A percentile compares a stretch with the other conserved stretches of the same genome.
These are phyloP conservation scores for Tetradesmus obliquus DNA, from an alignment of 139 green algal genomes.

Conservation along the genomic window DNA sequence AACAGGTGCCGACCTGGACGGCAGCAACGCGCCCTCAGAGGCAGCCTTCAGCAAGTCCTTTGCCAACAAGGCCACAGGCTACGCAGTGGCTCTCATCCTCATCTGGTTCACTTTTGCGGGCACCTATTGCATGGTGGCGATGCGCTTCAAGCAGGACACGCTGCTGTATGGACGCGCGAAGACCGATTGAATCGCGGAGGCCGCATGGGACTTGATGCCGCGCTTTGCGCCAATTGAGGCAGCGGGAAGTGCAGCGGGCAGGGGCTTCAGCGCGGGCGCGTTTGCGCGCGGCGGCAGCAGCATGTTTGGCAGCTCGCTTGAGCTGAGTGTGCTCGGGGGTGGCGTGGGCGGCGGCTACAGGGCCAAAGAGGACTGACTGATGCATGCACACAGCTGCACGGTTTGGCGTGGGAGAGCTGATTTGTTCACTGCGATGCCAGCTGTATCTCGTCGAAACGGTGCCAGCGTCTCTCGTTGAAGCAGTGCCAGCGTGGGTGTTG, in stretches of 20 bases:
- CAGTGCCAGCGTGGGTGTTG: no score
- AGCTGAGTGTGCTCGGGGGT: neutral
- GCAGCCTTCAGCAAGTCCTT: constrained; percentile 1
- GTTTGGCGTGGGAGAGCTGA: neutral
- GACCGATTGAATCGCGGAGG: constrained; percentile 44
- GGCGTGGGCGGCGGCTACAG: neutral
- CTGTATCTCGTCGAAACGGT: no score
- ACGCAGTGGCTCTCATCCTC: constrained; percentile 17
- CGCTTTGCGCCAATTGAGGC: constrained; percentile 37
- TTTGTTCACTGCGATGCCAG: no score
- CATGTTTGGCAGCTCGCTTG: neutral
- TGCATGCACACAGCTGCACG: no score
- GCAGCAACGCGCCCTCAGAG: neutral
- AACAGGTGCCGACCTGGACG: neutral
- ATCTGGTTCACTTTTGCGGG: constrained; percentile 42
- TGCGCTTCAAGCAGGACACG: constrained; percentile 45
- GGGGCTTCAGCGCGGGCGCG: neutral
- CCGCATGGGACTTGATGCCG: constrained; percentile 35
- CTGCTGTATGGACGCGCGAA: constrained; percentile 38
- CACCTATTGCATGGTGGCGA: constrained; percentile 32
- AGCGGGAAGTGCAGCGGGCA: neutral
- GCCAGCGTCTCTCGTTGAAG: no score
- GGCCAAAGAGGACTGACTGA: neutral
- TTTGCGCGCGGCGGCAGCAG: neutral
- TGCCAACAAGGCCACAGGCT: constrained; percentile 38